phyloP scores from a whole-genome alignment of 1,139 yeast species.

The Scheffersomyces quercinus region DNA sequence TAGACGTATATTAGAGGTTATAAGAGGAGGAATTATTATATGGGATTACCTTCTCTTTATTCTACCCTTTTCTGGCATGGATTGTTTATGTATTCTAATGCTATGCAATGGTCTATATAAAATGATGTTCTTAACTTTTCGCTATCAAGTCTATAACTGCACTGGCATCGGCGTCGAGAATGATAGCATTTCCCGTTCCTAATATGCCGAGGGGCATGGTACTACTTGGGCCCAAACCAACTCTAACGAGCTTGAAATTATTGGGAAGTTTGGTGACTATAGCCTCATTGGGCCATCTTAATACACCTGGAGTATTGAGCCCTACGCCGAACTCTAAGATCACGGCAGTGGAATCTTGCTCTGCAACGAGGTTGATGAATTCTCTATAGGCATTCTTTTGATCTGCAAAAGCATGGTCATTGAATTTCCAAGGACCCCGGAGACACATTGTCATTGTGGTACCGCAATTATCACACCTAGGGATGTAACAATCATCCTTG shows the following conservation, averaged over 20 bases:
- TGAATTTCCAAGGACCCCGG: not conserved
- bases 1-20: too few relatives aligned
- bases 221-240: not conserved
- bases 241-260: not conserved
- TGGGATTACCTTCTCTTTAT: too few relatives aligned
- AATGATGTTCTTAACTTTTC: too few relatives aligned
- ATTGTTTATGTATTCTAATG: too few relatives aligned
- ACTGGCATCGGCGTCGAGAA: not conserved
- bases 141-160: not conserved
- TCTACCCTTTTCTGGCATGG: too few relatives aligned
- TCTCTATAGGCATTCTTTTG: not conserved
- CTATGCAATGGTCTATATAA: too few relatives aligned
- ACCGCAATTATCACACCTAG: not conserved
- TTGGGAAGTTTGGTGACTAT: not conserved
- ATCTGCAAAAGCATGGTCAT: not conserved
- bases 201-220: not conserved
- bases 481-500: not conserved
- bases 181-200: not conserved
- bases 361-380: not conserved
- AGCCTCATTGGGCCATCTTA: conserved; percentile 1
- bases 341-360: not conserved
- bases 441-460: not conserved
- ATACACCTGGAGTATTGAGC: not conserved
- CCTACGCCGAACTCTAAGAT: not conserved
- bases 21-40: too few relatives aligned